These are phyloP conservation scores for Discostella stelligeroides DNA, from an alignment of 108 stramenopile species.

Conservation along the genomic window DNA sequence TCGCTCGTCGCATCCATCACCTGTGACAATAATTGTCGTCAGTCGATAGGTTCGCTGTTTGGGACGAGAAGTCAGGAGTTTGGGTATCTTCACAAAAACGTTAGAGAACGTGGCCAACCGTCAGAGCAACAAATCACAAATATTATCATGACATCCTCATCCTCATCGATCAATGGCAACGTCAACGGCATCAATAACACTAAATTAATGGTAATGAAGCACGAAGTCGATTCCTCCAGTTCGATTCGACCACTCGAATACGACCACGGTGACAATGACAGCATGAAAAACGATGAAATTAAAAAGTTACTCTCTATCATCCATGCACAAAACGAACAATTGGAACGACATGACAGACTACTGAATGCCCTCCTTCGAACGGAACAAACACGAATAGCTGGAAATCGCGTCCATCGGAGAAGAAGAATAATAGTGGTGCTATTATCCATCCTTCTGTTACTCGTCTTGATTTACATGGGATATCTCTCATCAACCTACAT, in stretches of 20 bases:
- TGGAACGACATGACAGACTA: slow-evolving; percentile 12
- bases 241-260: slow-evolving; percentile 16
- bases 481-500: neutral
- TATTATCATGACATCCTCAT: neutral
- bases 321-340: slow-evolving; percentile 12
- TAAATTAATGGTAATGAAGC: slow-evolving; percentile 5
- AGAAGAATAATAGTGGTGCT: slow-evolving; percentile 7
- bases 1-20: no score
- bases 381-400: slow-evolving; percentile 2
- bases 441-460: neutral
- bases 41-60: no score
- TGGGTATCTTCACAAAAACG: no score
- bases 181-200: neutral
- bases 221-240: neutral
- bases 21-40: no score
- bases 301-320: slow-evolving; percentile 22
- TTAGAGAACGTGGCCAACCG: no score
- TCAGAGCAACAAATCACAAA: neutral
- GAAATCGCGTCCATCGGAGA: neutral
- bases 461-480: neutral
- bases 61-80: no score
- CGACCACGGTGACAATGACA: no score
- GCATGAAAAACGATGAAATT: slow-evolving; percentile 16
- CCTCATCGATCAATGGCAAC: neutral
- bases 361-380: slow-evolving; percentile 16